Conservation (phyloP, 495 filamentous ascomycete species). For the Penicillium canariense region DNA sequence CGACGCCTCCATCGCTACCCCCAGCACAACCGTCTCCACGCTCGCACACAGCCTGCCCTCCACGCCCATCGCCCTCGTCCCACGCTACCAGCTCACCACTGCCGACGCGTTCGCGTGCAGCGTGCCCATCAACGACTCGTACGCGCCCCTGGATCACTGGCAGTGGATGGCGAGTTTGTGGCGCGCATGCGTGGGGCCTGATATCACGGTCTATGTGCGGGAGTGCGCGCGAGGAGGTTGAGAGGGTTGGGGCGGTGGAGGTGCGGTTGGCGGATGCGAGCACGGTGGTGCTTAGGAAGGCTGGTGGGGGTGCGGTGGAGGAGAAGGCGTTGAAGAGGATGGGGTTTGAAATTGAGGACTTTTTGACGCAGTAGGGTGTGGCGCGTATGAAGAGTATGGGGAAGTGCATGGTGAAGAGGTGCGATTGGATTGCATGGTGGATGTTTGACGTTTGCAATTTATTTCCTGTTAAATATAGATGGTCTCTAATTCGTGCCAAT, state of each 20-base stretch:
- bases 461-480: too few species aligned
- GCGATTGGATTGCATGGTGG: too few species aligned
- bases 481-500: too few species aligned
- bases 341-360: slow-evolving; percentile 82
- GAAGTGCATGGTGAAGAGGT: too few species aligned
- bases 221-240: slow-evolving; percentile 49
- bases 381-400: too few species aligned
- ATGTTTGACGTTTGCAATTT: too few species aligned
- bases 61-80: slow-evolving; percentile 69
- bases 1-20: slow-evolving; percentile 20
- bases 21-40: slow-evolving; percentile 13
- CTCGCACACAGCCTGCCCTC: slow-evolving; percentile 2
- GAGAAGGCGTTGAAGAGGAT: slow-evolving; percentile 68
- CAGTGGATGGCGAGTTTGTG: slow-evolving; percentile 97
- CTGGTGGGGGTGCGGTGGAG: slow-evolving; percentile 47
- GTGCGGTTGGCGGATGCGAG: slow-evolving; percentile 50
- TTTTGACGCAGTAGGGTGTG: slow-evolving; percentile 47
- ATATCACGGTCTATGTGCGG: slow-evolving; percentile 71
- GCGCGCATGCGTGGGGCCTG: slow-evolving; percentile 81
- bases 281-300: slow-evolving; percentile 57
- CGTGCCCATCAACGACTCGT: slow-evolving; percentile 73
- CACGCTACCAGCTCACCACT: slow-evolving; percentile 72
- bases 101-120: slow-evolving; percentile 70
- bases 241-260: slow-evolving; percentile 47
- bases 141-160: slow-evolving; percentile 88